Evolutionary conservation across 2,329 filamentous ascomycete species (phyloP).

Genomic region (Stromatinia cepivora): DNA sequence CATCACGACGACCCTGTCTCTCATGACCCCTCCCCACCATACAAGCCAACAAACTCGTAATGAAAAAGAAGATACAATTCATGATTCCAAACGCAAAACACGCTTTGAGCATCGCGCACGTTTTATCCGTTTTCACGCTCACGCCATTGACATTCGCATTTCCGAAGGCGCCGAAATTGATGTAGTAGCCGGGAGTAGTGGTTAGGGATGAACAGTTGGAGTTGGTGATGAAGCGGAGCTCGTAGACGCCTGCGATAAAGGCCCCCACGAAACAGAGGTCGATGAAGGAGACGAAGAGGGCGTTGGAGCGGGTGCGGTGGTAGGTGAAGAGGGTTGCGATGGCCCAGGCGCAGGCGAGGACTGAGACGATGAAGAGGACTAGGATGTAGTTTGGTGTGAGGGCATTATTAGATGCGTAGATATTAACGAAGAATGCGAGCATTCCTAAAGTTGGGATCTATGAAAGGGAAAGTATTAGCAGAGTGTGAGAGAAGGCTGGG

Average conservation of each 20-base stretch:
- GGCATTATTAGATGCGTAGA: constrained; percentile 56
- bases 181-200: constrained; percentile 50
- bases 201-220: constrained; percentile 67
- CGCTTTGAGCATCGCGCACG: constrained; percentile 90
- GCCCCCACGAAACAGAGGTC: constrained; percentile 64
- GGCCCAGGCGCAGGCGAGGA: constrained; percentile 63
- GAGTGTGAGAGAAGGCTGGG: not conserved
- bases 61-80: constrained; percentile 77
- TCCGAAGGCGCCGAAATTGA: constrained; percentile 63
- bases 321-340: constrained; percentile 66
- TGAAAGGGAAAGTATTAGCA: constrained; percentile 15
- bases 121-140: constrained; percentile 64
- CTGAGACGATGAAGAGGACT: constrained; percentile 66
- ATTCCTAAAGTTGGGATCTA: constrained; percentile 67
- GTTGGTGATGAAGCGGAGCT: constrained; percentile 57
- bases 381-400: constrained; percentile 64
- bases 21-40: constrained; percentile 30
- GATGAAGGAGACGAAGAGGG: constrained; percentile 60
- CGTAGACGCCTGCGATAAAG: constrained; percentile 62
- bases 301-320: constrained; percentile 61
- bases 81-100: constrained; percentile 89
- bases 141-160: constrained; percentile 54
- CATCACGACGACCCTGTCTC: not conserved
- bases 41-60: constrained; percentile 71
- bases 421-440: constrained; percentile 65